phyloP scores from a whole-genome alignment of 345 rosid species.

The Abelmoschus esculentus region DNA sequence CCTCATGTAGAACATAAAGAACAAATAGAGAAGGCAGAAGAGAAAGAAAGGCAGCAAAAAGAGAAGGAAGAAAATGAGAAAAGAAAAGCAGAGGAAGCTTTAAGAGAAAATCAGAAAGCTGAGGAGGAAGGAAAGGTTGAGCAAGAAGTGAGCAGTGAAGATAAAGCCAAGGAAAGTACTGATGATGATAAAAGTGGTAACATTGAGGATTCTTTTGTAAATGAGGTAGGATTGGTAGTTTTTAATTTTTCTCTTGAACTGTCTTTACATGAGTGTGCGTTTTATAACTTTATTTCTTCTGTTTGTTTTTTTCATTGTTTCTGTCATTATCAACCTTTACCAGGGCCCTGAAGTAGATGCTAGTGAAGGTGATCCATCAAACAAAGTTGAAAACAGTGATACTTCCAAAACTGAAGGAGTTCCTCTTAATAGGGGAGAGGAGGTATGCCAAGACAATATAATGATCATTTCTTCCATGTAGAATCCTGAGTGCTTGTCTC shows the following conservation, averaged over 20 bases:
- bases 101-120: conserved; percentile 25
- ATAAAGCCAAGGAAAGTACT: conserved; percentile 21
- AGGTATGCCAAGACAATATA: conserved; percentile 26
- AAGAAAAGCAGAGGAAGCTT: conserved; percentile 60
- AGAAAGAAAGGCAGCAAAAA: conserved; percentile 58
- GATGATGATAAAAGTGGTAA: conserved; percentile 41
- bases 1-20: conserved; percentile 62
- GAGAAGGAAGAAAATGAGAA: conserved; percentile 70
- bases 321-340: neutral
- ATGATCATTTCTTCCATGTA: conserved; percentile 2
- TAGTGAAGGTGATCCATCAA: conserved; percentile 22
- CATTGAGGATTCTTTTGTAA: conserved; percentile 38
- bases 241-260: neutral
- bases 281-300: neutral
- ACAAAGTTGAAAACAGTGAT: conserved; percentile 27
- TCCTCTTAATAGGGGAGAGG: conserved; percentile 22
- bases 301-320: conserved; percentile 10
- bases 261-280: neutral
- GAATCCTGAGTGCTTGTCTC: neutral
- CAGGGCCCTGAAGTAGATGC: conserved; percentile 22
- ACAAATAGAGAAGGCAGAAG: conserved; percentile 78
- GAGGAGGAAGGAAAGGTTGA: conserved; percentile 32
- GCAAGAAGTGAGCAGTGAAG: conserved; percentile 25
- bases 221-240: conserved; percentile 43
- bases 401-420: conserved; percentile 25